Evolutionary conservation across 164 flowering plant species (phyloP), one percentile per base, ranked within the genome.

Genomic region (Aristolochia californica): DNA sequence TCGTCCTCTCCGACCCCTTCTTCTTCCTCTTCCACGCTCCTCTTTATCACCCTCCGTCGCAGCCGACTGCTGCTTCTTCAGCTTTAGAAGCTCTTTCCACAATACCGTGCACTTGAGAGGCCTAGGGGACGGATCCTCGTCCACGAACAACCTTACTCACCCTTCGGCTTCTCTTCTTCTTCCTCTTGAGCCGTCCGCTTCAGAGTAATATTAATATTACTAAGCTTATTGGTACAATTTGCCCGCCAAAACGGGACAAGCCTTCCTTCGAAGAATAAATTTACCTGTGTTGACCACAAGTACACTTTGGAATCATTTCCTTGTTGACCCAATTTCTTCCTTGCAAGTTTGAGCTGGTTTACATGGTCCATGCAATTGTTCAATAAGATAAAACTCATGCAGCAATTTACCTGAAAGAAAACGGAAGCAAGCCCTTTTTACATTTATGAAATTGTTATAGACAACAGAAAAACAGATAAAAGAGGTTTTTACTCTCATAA

Each of bases 41-140:
- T 74, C 77, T 45, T 56, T 59, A 2, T 38, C 56, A n/a, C 43
- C 71, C 64, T 75, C n/a, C n/a, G n/a, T n/a, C n/a, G n/a, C n/a
- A n/a, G 93, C 78, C 2, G 94, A 80, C 0, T 79, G 72, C 34
- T 79, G 87, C 66, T 84, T 91, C 79, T 71, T 88, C 77, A 91
- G 48, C 76, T 82, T 80, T 27, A 91, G 57, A 18, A 91, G 59
- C 71, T 91, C 98, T 64, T 86, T 91, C 96, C 96, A 91, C n/a
- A 91, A 26, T 30, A 88, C 90, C 18, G 98, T 88, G 72, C 98
- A 91, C 43, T 80, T 91, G 0, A 96, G 98, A 22, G 98, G 98
- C 60, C 98, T 63, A 18, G 98, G 96, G 48, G 98, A 91, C 20
- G 96, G 96, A 66, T 86, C 98, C 43, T 91, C 95, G 21, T 91